phyloP scores from a whole-genome alignment of 306 rosid genomes.

The Acacia crassicarpa region DNA sequence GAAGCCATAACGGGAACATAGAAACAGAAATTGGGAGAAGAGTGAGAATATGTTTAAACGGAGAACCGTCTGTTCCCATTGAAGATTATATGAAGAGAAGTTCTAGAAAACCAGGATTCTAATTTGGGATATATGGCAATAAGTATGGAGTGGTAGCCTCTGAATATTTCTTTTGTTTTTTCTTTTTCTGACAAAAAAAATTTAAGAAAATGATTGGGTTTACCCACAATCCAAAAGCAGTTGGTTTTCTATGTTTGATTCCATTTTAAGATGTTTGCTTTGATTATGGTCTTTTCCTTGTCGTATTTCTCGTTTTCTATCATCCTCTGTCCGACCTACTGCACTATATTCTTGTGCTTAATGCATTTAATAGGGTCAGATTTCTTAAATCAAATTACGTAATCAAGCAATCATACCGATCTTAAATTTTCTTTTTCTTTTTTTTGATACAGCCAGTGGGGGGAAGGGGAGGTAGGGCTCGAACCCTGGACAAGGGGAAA shows the following conservation, averaged over 20 bases:
- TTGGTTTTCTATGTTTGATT: neutral
- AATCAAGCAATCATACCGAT: neutral
- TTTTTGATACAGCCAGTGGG: too few relatives aligned
- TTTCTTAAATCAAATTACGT: neutral
- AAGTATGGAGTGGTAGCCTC: neutral
- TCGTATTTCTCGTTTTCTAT: neutral
- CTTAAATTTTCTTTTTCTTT: neutral
- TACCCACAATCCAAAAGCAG: too few relatives aligned
- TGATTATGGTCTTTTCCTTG: neutral
- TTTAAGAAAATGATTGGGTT: too few relatives aligned
- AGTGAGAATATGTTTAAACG: neutral
- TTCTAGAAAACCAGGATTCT: neutral
- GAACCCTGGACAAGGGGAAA: too few relatives aligned
- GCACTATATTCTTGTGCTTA: neutral
- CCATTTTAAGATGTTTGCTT: neutral
- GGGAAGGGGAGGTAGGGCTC: too few relatives aligned
- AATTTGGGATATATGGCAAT: neutral
- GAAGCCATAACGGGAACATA: conserved; percentile 36
- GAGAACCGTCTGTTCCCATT: too few relatives aligned
- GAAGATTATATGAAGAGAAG: neutral
- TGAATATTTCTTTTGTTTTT: neutral
- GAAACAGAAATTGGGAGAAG: neutral
- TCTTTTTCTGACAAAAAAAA: too few relatives aligned
- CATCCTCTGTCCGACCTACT: neutral
- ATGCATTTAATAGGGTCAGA: neutral